phyloP scores from a whole-genome alignment of 495 filamentous ascomycete genomes.

The Amorphotheca resinae region DNA sequence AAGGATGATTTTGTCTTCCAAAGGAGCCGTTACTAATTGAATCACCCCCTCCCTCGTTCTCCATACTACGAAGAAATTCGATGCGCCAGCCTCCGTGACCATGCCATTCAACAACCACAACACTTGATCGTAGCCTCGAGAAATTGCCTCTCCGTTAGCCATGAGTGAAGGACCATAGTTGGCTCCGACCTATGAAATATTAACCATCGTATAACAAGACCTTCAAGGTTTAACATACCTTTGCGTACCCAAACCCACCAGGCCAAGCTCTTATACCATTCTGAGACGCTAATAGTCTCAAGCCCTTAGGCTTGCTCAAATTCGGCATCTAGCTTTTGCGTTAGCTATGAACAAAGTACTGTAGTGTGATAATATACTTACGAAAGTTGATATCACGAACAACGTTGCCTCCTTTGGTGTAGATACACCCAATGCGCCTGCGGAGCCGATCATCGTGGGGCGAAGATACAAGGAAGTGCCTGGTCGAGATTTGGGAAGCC shows the following conservation, averaged over 20 bases:
- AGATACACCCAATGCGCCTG: conserved; percentile 67
- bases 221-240: conserved; percentile 32
- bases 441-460: conserved; percentile 76
- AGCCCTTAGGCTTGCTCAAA: conserved; percentile 41
- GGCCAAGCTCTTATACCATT: conserved; percentile 85
- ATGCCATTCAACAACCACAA: conserved; percentile 78
- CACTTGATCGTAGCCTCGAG: conserved; percentile 68
- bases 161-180: conserved; percentile 80
- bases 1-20: conserved; percentile 72
- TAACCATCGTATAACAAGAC: too few relatives aligned
- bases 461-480: conserved; percentile 63
- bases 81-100: conserved; percentile 85
- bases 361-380: not conserved
- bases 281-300: conserved; percentile 65
- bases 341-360: not conserved
- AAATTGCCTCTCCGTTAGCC: conserved; percentile 59
- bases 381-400: conserved; percentile 56
- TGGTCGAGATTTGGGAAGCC: conserved; percentile 58
- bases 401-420: conserved; percentile 71
- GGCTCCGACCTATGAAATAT: conserved; percentile 59
- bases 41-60: conserved; percentile 49
- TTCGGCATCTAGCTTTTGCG: conserved; percentile 45
- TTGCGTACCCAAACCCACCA: conserved; percentile 80
- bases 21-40: conserved; percentile 71
- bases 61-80: conserved; percentile 86